These are phyloP conservation scores for Oidium heveae DNA, from an alignment of 2,329 filamentous ascomycete species.

Conservation along the genomic window DNA sequence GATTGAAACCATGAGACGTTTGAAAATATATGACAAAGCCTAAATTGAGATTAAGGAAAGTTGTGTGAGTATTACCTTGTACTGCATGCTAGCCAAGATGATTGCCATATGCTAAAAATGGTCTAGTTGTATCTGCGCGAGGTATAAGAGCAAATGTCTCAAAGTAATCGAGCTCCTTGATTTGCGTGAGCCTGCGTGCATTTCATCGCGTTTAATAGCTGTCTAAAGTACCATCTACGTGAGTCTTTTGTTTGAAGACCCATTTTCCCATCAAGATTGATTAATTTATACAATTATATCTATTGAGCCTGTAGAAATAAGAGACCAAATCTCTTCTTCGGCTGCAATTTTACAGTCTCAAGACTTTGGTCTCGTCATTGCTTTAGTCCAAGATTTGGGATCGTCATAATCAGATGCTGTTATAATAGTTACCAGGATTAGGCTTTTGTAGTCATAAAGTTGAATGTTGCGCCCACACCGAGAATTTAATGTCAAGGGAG, in stretches of 20 bases:
- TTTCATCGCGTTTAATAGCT: neutral
- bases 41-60: neutral
- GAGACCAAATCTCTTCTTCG: neutral
- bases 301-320: neutral
- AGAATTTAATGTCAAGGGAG: too few relatives aligned
- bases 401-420: too few relatives aligned
- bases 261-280: too few relatives aligned
- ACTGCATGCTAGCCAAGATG: neutral
- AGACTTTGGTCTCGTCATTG: too few relatives aligned
- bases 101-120: neutral
- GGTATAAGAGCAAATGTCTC: neutral
- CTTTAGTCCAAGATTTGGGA: too few relatives aligned
- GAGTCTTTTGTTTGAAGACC: too few relatives aligned
- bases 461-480: too few relatives aligned
- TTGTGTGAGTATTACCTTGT: neutral
- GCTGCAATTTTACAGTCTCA: neutral
- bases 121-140: neutral
- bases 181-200: neutral
- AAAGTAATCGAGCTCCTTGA: neutral
- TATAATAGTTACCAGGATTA: too few relatives aligned
- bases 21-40: neutral
- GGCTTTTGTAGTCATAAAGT: too few relatives aligned
- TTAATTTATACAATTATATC: neutral
- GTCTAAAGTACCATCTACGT: neutral
- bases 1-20: neutral